Conservation (phyloP, 1,284 basidiomycete genomes). For the Boletus albobrunnescens region DNA sequence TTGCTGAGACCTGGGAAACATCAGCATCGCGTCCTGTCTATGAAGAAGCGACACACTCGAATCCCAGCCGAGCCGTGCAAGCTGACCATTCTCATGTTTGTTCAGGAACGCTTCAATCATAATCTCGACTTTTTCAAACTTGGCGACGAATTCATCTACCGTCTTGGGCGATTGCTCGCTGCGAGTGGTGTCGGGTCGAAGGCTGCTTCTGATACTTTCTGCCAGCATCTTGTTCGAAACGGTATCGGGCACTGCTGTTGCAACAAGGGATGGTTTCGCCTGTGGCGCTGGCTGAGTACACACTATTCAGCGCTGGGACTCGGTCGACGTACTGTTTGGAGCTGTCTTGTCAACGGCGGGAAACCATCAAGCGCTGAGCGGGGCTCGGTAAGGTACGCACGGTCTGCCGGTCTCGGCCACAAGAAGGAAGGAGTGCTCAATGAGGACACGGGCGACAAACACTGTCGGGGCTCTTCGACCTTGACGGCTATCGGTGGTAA, state of each 20-base stretch:
- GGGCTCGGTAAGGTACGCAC: not conserved
- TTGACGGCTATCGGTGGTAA: constrained; percentile 32
- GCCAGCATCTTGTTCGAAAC: constrained; percentile 2
- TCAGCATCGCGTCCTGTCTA: constrained; percentile 5
- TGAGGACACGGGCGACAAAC: constrained; percentile 6
- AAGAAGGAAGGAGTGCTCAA: not conserved
- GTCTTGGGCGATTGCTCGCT: constrained; percentile 16
- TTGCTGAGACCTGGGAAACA: constrained; percentile 4
- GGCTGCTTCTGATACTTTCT: constrained; percentile 11
- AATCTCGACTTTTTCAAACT: constrained; percentile 19
- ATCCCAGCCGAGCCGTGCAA: constrained; percentile 28
- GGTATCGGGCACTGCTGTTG: not conserved
- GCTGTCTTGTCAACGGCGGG: constrained; percentile 4
- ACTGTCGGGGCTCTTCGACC: constrained; percentile 15
- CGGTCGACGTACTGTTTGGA: constrained; percentile 9
- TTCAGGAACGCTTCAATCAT: constrained; percentile 24
- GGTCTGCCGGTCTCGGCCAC: not conserved
- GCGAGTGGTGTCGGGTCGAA: not conserved
- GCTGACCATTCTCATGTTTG: constrained; percentile 18
- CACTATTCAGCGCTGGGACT: no score
- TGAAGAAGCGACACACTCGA: constrained; percentile 15
- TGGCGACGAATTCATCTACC: constrained; percentile 19
- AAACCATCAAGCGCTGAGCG: not conserved
- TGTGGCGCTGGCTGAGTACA: not conserved
- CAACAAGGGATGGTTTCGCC: not conserved